Percentiles rank a stretch among this genome's conserved stretches.
These are phyloP conservation scores for Candida gorgasii DNA, from an alignment of 805 yeast species.

Conservation along the genomic window DNA sequence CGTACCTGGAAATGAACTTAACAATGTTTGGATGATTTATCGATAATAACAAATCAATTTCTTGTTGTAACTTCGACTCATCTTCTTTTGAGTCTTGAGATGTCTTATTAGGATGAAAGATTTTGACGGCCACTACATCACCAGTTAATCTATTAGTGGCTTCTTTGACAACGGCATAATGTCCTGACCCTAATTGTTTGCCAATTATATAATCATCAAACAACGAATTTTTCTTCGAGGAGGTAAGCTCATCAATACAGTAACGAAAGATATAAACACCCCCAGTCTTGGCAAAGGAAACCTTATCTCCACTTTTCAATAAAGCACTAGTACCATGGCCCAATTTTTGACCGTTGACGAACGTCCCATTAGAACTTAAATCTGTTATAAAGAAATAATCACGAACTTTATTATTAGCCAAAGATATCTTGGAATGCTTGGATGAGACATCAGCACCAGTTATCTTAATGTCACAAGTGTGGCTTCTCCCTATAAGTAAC, in stretches of 20 bases:
- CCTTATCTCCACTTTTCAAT: constrained; percentile 63
- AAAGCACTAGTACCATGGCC: constrained; percentile 50
- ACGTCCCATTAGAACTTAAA: constrained; percentile 65
- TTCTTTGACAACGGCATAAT: constrained; percentile 78
- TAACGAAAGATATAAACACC: constrained; percentile 53
- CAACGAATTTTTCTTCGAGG: constrained; percentile 40
- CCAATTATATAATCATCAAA: constrained; percentile 60
- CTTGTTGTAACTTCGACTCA: constrained; percentile 55
- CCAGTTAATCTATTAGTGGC: constrained; percentile 61
- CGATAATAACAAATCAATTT: constrained; percentile 62
- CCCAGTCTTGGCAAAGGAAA: constrained; percentile 55
- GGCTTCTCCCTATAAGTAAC: constrained; percentile 52
- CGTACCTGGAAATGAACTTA: constrained; percentile 57
- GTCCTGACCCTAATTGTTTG: constrained; percentile 69
- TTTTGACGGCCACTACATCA: constrained; percentile 67
- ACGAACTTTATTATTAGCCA: constrained; percentile 33
- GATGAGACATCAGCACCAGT: constrained; percentile 65
- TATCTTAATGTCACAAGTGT: constrained; percentile 57
- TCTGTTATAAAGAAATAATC: constrained; percentile 54
- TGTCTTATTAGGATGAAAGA: constrained; percentile 58
- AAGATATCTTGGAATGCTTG: constrained; percentile 56
- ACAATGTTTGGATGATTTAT: constrained; percentile 74
- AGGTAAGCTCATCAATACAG: constrained; percentile 24
- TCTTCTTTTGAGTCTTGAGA: constrained; percentile 27
- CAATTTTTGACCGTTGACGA: constrained; percentile 55